Conservation (phyloP, 345 rosid species). For the Draba incana region DNA sequence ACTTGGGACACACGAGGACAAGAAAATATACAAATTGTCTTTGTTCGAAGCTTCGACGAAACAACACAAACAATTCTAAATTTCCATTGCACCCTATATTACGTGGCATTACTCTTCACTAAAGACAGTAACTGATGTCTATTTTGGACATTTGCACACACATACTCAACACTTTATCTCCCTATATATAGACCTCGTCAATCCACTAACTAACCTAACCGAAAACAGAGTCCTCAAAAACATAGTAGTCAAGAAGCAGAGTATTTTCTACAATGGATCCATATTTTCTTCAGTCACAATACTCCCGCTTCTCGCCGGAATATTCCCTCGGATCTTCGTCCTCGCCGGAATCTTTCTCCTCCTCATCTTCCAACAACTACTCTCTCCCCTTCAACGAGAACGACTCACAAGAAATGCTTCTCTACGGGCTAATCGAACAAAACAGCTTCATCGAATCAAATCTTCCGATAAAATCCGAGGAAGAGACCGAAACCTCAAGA, state of each 20-base stretch:
- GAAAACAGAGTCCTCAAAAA: constrained; percentile 34
- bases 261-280: constrained; percentile 50
- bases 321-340: constrained; percentile 60
- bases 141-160: constrained; percentile 27
- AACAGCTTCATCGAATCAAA: not conserved
- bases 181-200: constrained; percentile 39
- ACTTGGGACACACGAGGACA: not conserved
- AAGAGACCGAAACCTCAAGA: constrained; percentile 31
- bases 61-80: not conserved
- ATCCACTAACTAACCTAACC: constrained; percentile 35
- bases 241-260: constrained; percentile 28
- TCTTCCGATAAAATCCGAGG: constrained; percentile 10
- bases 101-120: not conserved
- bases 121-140: constrained; percentile 18
- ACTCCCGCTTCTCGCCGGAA: constrained; percentile 64
- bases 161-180: not conserved
- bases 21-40: constrained; percentile 24
- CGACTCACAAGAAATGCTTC: constrained; percentile 93
- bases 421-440: constrained; percentile 57
- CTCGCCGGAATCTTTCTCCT: constrained; percentile 51
- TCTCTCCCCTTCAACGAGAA: constrained; percentile 88
- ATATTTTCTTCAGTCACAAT: constrained; percentile 46
- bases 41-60: constrained; percentile 41
- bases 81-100: constrained; percentile 15
- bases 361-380: constrained; percentile 38